Conservation (phyloP, 139 green algal genomes). For the Tetratostichococcus sp. region DNA sequence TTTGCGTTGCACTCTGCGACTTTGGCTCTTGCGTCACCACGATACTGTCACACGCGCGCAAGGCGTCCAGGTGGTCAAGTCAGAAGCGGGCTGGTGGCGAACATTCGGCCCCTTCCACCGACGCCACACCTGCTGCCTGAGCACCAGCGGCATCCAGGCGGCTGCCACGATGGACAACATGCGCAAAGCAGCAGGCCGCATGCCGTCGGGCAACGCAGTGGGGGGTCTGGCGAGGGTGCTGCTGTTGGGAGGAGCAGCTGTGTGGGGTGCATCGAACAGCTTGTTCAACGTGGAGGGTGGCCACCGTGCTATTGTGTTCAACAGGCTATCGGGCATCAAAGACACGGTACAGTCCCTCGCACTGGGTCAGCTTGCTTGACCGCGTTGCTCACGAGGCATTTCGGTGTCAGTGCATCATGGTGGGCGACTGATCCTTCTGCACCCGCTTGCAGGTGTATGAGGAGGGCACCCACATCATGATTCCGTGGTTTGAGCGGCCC, state of each 20-base stretch:
- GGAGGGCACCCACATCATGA: conserved; percentile 96
- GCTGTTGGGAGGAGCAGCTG: conserved; percentile 39
- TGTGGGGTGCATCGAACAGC: conserved; percentile 74
- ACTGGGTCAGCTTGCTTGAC: no score
- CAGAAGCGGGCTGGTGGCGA: no score
- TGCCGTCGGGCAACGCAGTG: conserved; percentile 15
- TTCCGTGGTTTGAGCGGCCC: conserved; percentile 96
- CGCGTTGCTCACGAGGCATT: no score
- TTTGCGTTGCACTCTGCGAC: no score
- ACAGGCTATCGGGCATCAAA: conserved; percentile 91
- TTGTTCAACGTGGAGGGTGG: conserved; percentile 99
- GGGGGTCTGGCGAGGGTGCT: conserved; percentile 25
- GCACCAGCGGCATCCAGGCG: neutral
- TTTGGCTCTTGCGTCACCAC: no score
- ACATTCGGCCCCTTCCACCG: no score
- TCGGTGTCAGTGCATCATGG: no score
- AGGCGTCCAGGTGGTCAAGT: no score
- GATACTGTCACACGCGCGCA: no score
- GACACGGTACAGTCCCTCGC: conserved; percentile 79
- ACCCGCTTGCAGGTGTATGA: conserved; percentile 73
- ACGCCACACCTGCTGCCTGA: no score
- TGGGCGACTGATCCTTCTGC: conserved; percentile 9
- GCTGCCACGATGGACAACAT: conserved; percentile 29
- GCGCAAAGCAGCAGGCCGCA: conserved; percentile 7
- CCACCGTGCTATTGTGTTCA: conserved; percentile 98